Conservation (phyloP, 164 flowering plant species). For the Saururus chinensis region DNA sequence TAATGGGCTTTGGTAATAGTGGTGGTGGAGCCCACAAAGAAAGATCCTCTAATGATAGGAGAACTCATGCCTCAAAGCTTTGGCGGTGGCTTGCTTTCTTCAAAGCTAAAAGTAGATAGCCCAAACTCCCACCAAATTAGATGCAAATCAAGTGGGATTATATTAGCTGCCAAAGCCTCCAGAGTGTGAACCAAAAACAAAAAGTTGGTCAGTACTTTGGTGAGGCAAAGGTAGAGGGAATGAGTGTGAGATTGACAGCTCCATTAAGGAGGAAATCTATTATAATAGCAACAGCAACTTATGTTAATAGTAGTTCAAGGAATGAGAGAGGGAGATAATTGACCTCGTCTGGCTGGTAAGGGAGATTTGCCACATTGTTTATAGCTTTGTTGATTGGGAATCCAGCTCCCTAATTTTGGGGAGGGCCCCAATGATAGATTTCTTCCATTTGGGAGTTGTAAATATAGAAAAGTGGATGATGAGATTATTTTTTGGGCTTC, state of each 20-base stretch:
- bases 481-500: no score
- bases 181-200: neutral
- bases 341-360: no score
- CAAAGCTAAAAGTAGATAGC: neutral
- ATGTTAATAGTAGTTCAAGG: neutral
- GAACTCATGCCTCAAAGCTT: neutral
- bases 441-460: no score
- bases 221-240: neutral
- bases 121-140: neutral
- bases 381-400: neutral
- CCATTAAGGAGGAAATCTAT: neutral
- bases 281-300: no score
- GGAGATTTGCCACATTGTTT: neutral
- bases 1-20: neutral
- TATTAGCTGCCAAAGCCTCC: neutral
- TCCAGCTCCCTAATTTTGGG: neutral
- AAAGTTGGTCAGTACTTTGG: neutral
- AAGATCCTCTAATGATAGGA: neutral
- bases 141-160: neutral
- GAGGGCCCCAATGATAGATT: neutral
- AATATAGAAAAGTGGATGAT: no score
- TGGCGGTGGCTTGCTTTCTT: no score
- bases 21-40: neutral
- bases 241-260: no score
- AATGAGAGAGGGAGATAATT: neutral